A percentile compares a stretch with the other conserved stretches of the same genome.
phyloP scores from a whole-genome alignment of 202 grass and related monocot genomes.

The Panicum virgatum region DNA sequence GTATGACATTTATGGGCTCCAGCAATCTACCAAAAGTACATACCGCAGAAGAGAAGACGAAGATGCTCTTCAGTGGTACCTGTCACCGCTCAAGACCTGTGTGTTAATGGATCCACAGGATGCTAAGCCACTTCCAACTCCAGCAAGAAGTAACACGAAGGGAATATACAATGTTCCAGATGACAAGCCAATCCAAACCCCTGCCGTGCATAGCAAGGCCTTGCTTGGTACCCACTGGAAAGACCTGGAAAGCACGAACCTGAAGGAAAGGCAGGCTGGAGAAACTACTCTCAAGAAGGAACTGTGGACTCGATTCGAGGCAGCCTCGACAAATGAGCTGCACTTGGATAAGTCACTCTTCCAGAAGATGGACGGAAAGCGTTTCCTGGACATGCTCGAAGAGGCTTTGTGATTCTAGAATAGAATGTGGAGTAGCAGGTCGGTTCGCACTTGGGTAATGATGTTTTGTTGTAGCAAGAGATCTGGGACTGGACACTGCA shows the following conservation, averaged over 20 bases:
- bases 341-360: slow-evolving; percentile 63
- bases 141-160: slow-evolving; percentile 17
- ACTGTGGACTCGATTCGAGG: slow-evolving; percentile 89
- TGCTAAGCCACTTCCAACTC: slow-evolving; percentile 42
- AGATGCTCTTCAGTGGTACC: slow-evolving; percentile 79
- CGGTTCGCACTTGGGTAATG: background rate
- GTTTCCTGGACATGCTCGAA: slow-evolving; percentile 91
- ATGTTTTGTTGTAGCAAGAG: background rate
- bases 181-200: slow-evolving; percentile 44
- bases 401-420: slow-evolving; percentile 49
- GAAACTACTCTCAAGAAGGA: slow-evolving; percentile 93
- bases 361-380: slow-evolving; percentile 43
- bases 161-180: slow-evolving; percentile 35
- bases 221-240: slow-evolving; percentile 57
- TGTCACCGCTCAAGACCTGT: slow-evolving; percentile 90
- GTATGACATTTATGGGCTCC: slow-evolving; percentile 53
- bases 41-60: slow-evolving; percentile 45
- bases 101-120: slow-evolving; percentile 69
- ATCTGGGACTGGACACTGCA: background rate
- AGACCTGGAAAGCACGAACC: slow-evolving; percentile 67
- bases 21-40: slow-evolving; percentile 9
- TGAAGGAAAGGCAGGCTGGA: slow-evolving; percentile 60
- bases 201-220: slow-evolving; percentile 27
- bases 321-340: slow-evolving; percentile 54
- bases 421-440: slow-evolving; percentile 17